These are phyloP conservation scores for Emergomyces orientalis DNA, from an alignment of 2,329 filamentous ascomycete species.

Conservation along the genomic window DNA sequence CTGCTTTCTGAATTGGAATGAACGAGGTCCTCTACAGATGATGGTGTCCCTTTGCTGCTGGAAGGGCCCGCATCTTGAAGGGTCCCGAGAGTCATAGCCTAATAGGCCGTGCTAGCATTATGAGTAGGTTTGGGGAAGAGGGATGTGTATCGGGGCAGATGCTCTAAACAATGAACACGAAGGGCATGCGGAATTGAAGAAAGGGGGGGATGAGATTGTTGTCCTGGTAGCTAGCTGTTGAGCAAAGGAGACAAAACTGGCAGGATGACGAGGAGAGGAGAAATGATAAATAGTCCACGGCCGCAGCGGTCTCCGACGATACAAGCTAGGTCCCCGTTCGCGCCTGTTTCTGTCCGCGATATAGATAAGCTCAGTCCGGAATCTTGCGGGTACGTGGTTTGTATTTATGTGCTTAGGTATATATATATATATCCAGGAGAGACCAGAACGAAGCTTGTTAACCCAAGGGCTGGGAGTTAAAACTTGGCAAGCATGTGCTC, in stretches of 20 bases:
- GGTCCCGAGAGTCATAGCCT: constrained; percentile 7
- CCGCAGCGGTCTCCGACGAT: neutral
- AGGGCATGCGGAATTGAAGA: neutral
- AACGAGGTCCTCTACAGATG: neutral
- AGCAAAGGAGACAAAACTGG: too few relatives aligned
- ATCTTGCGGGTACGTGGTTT: neutral
- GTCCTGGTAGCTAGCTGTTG: neutral
- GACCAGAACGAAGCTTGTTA: neutral
- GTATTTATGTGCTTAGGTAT: too few relatives aligned
- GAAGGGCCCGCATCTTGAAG: constrained; percentile 26
- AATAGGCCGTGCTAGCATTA: constrained; percentile 1
- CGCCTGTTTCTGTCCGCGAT: neutral
- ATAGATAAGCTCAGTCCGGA: neutral
- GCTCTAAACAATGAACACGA: neutral
- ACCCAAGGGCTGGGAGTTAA: neutral
- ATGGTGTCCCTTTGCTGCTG: constrained; percentile 66
- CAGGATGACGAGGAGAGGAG: neutral
- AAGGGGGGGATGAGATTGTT: neutral
- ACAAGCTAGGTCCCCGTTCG: neutral
- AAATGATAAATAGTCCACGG: neutral
- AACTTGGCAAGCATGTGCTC: neutral
- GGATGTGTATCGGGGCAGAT: neutral
- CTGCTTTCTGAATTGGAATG: constrained; percentile 21
- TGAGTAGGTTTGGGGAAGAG: neutral
- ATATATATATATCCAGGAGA: neutral